Percentiles rank a stretch among this genome's conserved stretches.
These are phyloP conservation scores for Oryza australiensis DNA, from an alignment of 176 grass and related monocot species.

Conservation along the genomic window DNA sequence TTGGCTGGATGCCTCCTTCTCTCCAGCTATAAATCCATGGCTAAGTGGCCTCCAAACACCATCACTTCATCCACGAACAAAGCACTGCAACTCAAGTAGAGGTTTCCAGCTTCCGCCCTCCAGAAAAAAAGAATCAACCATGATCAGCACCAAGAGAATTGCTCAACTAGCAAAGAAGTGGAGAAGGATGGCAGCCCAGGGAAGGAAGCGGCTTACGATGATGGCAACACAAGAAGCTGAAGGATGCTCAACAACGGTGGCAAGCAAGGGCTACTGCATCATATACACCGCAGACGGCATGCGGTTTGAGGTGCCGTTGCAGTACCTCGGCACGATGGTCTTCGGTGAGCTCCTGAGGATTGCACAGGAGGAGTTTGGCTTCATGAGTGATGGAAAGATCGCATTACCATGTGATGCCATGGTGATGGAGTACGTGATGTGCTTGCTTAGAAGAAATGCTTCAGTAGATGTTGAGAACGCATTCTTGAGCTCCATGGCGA, in stretches of 20 bases:
- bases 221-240: background rate
- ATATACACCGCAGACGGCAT: conserved; percentile 43
- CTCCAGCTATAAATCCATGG: conserved; percentile 27
- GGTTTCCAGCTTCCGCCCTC: background rate
- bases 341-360: conserved; percentile 44
- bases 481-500: conserved; percentile 40
- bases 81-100: background rate
- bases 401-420: conserved; percentile 43
- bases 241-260: conserved; percentile 3
- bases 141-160: conserved; percentile 21
- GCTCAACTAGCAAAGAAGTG: conserved; percentile 40
- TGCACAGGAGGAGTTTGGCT: conserved; percentile 51
- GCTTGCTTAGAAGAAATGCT: conserved; percentile 37
- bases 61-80: conserved; percentile 21
- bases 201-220: conserved; percentile 20
- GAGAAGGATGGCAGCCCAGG: conserved; percentile 8
- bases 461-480: conserved; percentile 43
- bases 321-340: conserved; percentile 35
- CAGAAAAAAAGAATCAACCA: background rate
- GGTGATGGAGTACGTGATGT: conserved; percentile 44
- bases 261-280: conserved; percentile 42
- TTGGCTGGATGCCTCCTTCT: too few relatives aligned
- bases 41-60: background rate
- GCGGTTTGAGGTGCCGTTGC: conserved; percentile 56
- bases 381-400: conserved; percentile 36